phyloP scores from a whole-genome alignment of 495 filamentous ascomycete species.

The Penicillium ucsense region DNA sequence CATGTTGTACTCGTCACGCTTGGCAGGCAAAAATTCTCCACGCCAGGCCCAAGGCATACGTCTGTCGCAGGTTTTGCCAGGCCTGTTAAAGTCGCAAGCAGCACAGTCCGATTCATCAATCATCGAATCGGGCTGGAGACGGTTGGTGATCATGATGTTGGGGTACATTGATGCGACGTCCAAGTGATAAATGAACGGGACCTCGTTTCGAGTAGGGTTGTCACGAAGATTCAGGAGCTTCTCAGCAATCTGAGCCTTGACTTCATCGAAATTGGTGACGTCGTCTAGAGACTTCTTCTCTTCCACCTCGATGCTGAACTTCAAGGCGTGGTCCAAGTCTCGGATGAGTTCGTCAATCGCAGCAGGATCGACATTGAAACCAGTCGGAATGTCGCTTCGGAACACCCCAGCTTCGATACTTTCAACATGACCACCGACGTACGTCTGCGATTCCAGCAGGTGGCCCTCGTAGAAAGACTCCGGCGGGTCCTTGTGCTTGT shows the following conservation, averaged over 20 bases:
- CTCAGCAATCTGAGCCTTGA: constrained; percentile 72
- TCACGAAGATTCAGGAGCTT: constrained; percentile 64
- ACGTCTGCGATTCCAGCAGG: constrained; percentile 90
- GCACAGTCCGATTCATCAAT: constrained; percentile 93
- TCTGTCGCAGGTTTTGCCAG: constrained; percentile 94
- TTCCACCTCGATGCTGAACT: constrained; percentile 87
- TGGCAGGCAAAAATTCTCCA: constrained; percentile 93
- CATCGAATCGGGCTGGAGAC: constrained; percentile 96
- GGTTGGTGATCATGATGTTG: constrained; percentile 99
- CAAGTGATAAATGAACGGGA: constrained; percentile 92
- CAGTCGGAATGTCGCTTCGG: constrained; percentile 85
- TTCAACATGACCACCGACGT: constrained; percentile 97
- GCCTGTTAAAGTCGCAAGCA: constrained; percentile 96
- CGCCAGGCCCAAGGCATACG: constrained; percentile 96
- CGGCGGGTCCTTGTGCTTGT: constrained; percentile 86
- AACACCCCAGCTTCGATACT: constrained; percentile 99
- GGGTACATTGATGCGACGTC: constrained; percentile 99
- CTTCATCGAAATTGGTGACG: constrained; percentile 84
- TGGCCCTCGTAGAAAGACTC: constrained; percentile 97
- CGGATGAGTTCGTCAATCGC: constrained; percentile 81
- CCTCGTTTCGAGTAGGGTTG: constrained; percentile 71
- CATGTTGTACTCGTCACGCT: constrained; percentile 99
- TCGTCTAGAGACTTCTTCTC: constrained; percentile 91
- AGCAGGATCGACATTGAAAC: constrained; percentile 77
- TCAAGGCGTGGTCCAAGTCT: constrained; percentile 84